Conservation (phyloP, 148 eudicot species). For the Silene conica region DNA sequence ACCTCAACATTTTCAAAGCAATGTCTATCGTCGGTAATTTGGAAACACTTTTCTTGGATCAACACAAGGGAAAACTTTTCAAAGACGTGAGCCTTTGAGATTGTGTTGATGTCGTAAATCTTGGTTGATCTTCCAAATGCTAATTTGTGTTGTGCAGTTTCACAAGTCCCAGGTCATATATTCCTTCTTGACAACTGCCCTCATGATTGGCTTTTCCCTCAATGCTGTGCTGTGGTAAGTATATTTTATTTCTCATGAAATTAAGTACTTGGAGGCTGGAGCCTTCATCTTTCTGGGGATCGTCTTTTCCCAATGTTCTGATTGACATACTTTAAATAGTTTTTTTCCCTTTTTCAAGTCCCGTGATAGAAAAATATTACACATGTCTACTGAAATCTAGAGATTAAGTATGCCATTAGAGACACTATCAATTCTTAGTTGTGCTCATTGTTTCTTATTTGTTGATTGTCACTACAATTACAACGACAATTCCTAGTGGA, state of each 20-base stretch:
- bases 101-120: neutral
- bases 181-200: constrained; percentile 73
- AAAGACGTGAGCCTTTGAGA: neutral
- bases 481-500: neutral
- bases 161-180: constrained; percentile 54
- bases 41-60: neutral
- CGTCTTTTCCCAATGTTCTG: neutral
- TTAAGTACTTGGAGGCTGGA: neutral
- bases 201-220: constrained; percentile 92
- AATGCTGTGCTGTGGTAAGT: constrained; percentile 83
- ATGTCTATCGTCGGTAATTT: neutral
- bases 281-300: neutral
- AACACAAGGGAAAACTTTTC: neutral
- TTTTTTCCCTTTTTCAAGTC: neutral
- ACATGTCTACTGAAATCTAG: neutral
- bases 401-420: neutral
- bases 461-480: neutral
- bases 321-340: too few relatives aligned
- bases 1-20: neutral
- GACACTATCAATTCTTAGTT: neutral
- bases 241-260: neutral
- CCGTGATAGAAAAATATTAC: neutral
- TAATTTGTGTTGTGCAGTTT: constrained; percentile 38
- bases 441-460: neutral
- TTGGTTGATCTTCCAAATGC: constrained; percentile 7